phyloP scores from a whole-genome alignment of 2,329 filamentous ascomycete genomes.

The Colletotrichum costaricense region DNA sequence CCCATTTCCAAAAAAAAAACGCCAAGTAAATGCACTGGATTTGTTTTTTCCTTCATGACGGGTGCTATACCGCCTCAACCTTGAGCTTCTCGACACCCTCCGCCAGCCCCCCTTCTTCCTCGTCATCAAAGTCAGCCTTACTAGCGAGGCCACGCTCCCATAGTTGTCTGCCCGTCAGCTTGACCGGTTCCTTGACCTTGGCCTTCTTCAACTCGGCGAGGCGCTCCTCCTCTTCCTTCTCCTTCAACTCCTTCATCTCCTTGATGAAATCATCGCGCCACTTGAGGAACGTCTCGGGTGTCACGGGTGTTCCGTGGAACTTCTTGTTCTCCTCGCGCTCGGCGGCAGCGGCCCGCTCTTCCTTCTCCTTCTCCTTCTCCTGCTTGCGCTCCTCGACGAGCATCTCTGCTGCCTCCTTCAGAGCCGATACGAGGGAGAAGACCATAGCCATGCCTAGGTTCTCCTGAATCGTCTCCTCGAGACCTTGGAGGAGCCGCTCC shows the following conservation, averaged over 20 bases:
- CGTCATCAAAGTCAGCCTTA: conserved; percentile 73
- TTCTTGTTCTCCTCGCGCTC: conserved; percentile 97
- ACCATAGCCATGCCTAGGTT: conserved; percentile 98
- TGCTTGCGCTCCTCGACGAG: conserved; percentile 81
- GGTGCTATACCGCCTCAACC: conserved; percentile 61
- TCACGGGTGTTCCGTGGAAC: conserved; percentile 92
- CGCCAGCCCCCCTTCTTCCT: conserved; percentile 70
- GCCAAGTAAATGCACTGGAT: conserved; percentile 19
- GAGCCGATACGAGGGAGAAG: conserved; percentile 86
- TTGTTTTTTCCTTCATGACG: neutral
- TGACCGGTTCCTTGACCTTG: conserved; percentile 78
- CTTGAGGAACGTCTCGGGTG: conserved; percentile 82
- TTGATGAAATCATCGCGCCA: conserved; percentile 84
- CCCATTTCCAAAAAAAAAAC: conserved; percentile 14
- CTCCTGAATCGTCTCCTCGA: conserved; percentile 85
- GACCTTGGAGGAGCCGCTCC: conserved; percentile 74
- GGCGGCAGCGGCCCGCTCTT: conserved; percentile 65
- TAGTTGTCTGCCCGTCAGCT: conserved; percentile 78
- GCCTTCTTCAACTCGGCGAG: conserved; percentile 86
- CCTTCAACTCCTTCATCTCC: conserved; percentile 83
- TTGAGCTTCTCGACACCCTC: conserved; percentile 78
- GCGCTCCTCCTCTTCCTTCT: conserved; percentile 78
- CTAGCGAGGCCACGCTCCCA: conserved; percentile 81
- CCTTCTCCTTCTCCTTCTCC: conserved; percentile 67
- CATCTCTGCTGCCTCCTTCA: conserved; percentile 93